Conservation (phyloP, 2,329 filamentous ascomycete genomes). For the Cercospora zeina region DNA sequence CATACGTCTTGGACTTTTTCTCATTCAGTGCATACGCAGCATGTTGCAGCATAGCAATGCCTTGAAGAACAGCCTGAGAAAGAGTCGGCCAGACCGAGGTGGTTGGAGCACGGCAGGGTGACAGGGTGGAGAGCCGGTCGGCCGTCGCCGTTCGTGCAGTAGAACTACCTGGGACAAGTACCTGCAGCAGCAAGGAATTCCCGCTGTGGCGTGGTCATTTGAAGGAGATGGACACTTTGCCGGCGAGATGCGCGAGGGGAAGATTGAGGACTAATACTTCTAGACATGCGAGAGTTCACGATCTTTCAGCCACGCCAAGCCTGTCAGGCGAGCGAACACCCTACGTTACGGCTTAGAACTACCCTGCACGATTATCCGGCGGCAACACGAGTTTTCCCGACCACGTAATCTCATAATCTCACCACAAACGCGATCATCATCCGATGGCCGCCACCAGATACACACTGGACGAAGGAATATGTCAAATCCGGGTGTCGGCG, state of each 20-base stretch:
- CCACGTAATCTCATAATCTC: neutral
- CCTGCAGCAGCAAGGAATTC: neutral
- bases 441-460: neutral
- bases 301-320: slow-evolving; percentile 8
- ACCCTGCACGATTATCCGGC: neutral
- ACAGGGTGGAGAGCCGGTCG: neutral
- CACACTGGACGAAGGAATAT: neutral
- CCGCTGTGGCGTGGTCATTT: slow-evolving; percentile 2
- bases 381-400: neutral
- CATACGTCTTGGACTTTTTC: neutral
- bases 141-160: slow-evolving; percentile 1
- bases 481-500: neutral
- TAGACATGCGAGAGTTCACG: neutral
- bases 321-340: slow-evolving; percentile 7
- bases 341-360: too few relatives aligned
- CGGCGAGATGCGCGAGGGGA: slow-evolving; percentile 14
- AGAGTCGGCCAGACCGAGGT: neutral
- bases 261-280: neutral
- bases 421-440: neutral
- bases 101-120: neutral
- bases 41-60: neutral
- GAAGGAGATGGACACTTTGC: neutral
- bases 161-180: neutral
- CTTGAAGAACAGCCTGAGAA: neutral
- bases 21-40: neutral